Evolutionary conservation across 2,329 filamentous ascomycete genomes (phyloP), one percentile per base, ranked within the genome.

Genomic region (Cordyceps cateniannulata): DNA sequence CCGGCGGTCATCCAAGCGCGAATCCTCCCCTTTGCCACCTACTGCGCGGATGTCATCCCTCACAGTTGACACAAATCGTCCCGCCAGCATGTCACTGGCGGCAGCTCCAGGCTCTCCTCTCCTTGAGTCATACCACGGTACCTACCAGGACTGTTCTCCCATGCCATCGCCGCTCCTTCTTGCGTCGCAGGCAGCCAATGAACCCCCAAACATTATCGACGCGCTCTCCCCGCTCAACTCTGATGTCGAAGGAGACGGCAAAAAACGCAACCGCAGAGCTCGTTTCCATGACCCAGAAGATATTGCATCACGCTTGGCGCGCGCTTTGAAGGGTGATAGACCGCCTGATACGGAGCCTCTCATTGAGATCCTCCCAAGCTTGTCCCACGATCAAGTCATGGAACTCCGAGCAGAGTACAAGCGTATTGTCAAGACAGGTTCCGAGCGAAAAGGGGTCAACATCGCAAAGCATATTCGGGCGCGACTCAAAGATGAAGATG

Each of bases 131-230:
- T 98, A 98, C 74, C 89, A 88, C 64, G 93, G 93, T 44, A 96
- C 93, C 0, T 98, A 96, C 68, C 93, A 98, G 73, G 91, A 90
- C 62, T 90, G 96, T 67, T 96, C 93, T 0, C 93, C 93, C 0
- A 96, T 97, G 91, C 93, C 93, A 0, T 92, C 92, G 0, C 91
- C 93, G 0, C 77, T 93, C 25, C 79, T 87, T 68, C 69, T 85
- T 4, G 73, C 85, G 3, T 75, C 77, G 1, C 69, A 78, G 20
- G 60, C 65, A 52, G 73, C 79, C 32, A 77, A 81, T 40, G 79
- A 85, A 10, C 82, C 84, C 24, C 70, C 81, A 45, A 68, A 68
- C 14, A 64, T 75, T 29, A 66, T 82, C 27, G 82, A 85, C 42
- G 74, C 78, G 1, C 73, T 85, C 16, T 83, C 82, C 0, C 81